phyloP scores from a whole-genome alignment of 805 yeast species.

The Jamesozyma hellenica region DNA sequence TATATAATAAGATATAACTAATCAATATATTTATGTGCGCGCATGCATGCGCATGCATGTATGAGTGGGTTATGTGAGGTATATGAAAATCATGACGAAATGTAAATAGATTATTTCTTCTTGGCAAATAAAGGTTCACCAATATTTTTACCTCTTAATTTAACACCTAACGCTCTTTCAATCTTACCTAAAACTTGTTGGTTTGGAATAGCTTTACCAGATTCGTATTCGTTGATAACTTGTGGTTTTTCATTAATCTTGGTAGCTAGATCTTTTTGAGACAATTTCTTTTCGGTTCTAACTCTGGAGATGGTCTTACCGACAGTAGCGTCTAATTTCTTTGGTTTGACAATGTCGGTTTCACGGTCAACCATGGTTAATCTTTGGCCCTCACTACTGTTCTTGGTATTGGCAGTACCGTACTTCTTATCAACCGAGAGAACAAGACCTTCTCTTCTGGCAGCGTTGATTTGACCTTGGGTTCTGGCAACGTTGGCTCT shows the following conservation, averaged over 20 bases:
- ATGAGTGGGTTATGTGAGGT: background rate
- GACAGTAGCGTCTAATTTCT: constrained; percentile 72
- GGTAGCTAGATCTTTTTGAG: constrained; percentile 95
- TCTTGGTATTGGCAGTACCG: constrained; percentile 50
- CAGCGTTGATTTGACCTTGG: constrained; percentile 73
- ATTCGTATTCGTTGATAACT: constrained; percentile 91
- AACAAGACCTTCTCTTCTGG: constrained; percentile 85
- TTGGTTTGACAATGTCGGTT: constrained; percentile 86
- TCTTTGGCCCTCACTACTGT: constrained; percentile 88
- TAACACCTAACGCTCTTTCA: constrained; percentile 89
- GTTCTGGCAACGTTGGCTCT: constrained; percentile 75
- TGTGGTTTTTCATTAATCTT: constrained; percentile 93
- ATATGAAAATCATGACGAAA: background rate
- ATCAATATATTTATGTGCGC: too few species aligned
- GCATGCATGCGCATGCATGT: background rate
- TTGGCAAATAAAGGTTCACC: constrained; percentile 66
- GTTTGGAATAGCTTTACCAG: constrained; percentile 92
- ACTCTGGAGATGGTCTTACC: constrained; percentile 82
- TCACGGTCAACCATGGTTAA: constrained; percentile 87
- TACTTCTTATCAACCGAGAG: constrained; percentile 90
- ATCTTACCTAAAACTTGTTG: constrained; percentile 88
- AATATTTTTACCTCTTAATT: constrained; percentile 90
- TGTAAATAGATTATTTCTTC: constrained; percentile 26
- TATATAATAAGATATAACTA: too few species aligned
- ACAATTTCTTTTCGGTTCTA: constrained; percentile 76